Percentiles rank a stretch among this genome's conserved stretches.
phyloP scores from a whole-genome alignment of 352 stramenopile genomes.

The Globisporangium radiosum region DNA sequence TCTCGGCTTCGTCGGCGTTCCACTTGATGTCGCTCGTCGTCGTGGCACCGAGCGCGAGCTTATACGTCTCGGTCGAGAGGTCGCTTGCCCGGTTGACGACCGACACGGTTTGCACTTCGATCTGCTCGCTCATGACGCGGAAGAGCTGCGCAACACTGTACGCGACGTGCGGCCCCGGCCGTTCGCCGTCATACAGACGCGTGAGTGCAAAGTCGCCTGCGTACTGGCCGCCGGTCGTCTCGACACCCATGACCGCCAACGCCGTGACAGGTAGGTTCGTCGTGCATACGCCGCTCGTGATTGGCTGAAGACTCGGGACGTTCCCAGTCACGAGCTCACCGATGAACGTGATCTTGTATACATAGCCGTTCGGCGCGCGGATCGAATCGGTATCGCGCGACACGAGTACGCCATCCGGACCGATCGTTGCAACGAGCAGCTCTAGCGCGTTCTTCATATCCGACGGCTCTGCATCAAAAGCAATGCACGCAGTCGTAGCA shows the following conservation, averaged over 20 bases:
- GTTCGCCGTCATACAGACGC: slow-evolving; percentile 49
- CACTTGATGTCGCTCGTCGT: slow-evolving; percentile 40
- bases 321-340: slow-evolving; percentile 49
- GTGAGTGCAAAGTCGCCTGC: slow-evolving; percentile 38
- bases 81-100: slow-evolving; percentile 37
- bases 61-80: slow-evolving; percentile 36
- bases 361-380: slow-evolving; percentile 36
- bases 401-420: slow-evolving; percentile 34
- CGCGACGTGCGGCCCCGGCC: slow-evolving; percentile 29
- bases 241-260: slow-evolving; percentile 18
- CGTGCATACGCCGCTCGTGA: slow-evolving; percentile 10
- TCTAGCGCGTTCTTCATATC: slow-evolving; percentile 23
- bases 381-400: slow-evolving; percentile 34
- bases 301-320: slow-evolving; percentile 22
- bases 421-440: slow-evolving; percentile 30
- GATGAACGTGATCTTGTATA: slow-evolving; percentile 68
- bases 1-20: slow-evolving; percentile 39
- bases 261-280: slow-evolving; percentile 19
- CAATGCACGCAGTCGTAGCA: slow-evolving; percentile 26
- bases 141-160: slow-evolving; percentile 66
- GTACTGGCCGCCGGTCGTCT: slow-evolving; percentile 18
- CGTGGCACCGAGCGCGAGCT: slow-evolving; percentile 21
- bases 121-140: slow-evolving; percentile 60
- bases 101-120: slow-evolving; percentile 57
- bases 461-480: slow-evolving; percentile 19